Percentiles rank a stretch among this genome's conserved stretches.
Conservation (phyloP, 768 basidiomycete species). For the Mrakia gelida region DNA sequence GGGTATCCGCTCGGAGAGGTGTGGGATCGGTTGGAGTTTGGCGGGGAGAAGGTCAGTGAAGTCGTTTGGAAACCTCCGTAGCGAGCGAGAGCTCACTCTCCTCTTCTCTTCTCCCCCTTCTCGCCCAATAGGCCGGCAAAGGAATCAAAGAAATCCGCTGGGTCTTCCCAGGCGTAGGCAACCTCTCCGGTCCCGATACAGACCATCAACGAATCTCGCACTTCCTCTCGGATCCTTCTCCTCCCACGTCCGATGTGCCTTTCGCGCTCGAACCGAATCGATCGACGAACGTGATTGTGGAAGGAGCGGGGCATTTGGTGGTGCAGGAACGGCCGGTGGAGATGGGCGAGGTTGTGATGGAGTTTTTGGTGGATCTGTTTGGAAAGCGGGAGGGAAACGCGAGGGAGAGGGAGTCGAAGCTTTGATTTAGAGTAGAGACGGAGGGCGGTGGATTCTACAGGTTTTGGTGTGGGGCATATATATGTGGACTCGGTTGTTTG, state of each 20-base stretch:
- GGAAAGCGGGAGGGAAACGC: background rate
- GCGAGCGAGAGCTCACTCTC: no score
- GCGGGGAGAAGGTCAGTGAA: background rate
- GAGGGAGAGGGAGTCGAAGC: background rate
- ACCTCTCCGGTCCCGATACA: background rate
- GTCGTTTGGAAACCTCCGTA: no score
- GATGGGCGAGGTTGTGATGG: background rate
- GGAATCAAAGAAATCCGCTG: no score
- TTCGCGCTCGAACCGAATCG: background rate
- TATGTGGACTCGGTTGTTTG: no score
- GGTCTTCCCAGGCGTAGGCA: background rate
- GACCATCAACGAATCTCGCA: background rate
- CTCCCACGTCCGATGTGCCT: background rate
- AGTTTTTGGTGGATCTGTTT: slow-evolving; percentile 10
- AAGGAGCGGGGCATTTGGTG: background rate
- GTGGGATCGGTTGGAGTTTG: background rate
- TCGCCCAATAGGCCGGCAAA: no score
- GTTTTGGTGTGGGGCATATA: no score
- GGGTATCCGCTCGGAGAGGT: background rate
- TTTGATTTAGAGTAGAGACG: no score
- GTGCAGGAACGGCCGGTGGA: slow-evolving; percentile 6
- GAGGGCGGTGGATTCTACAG: no score
- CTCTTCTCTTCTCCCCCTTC: no score
- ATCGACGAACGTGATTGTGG: background rate
- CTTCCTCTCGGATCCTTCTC: background rate